Conservation (phyloP, 306 rosid genomes). For the Prunus kanzakura region DNA sequence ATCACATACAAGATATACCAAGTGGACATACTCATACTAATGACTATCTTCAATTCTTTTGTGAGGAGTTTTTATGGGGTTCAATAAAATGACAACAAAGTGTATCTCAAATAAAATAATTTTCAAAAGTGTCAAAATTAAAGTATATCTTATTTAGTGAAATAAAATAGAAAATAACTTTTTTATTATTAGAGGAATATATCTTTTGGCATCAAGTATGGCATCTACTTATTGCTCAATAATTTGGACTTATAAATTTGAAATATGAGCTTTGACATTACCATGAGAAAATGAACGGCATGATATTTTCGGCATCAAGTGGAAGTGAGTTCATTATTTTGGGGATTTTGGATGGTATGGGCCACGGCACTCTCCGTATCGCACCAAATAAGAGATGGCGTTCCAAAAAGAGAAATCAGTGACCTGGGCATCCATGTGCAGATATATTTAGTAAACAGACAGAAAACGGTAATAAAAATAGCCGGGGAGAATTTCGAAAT, state of each 20-base stretch:
- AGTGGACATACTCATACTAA: too few species aligned
- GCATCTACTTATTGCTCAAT: background rate
- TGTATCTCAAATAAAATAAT: too few species aligned
- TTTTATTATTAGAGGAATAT: background rate
- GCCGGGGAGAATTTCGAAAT: background rate
- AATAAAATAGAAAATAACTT: too few species aligned
- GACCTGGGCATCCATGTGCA: background rate
- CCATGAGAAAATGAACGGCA: background rate
- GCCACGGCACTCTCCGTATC: background rate
- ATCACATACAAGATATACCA: rapidly evolving
- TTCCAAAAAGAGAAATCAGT: background rate
- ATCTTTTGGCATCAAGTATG: background rate
- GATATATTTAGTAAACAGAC: too few species aligned
- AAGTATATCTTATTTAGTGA: too few species aligned
- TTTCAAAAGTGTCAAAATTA: too few species aligned
- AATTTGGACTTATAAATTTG: background rate
- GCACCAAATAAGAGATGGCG: background rate
- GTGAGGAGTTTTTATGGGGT: too few species aligned
- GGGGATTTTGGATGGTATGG: too few species aligned
- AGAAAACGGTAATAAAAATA: background rate
- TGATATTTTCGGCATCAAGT: background rate
- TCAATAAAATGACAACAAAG: too few species aligned
- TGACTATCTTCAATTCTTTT: too few species aligned
- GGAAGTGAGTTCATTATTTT: too few species aligned
- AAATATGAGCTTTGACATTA: background rate